Evolutionary conservation across 805 yeast genomes (phyloP), one percentile per base, ranked within the genome.

Genomic region (Komagataella phaffii): DNA sequence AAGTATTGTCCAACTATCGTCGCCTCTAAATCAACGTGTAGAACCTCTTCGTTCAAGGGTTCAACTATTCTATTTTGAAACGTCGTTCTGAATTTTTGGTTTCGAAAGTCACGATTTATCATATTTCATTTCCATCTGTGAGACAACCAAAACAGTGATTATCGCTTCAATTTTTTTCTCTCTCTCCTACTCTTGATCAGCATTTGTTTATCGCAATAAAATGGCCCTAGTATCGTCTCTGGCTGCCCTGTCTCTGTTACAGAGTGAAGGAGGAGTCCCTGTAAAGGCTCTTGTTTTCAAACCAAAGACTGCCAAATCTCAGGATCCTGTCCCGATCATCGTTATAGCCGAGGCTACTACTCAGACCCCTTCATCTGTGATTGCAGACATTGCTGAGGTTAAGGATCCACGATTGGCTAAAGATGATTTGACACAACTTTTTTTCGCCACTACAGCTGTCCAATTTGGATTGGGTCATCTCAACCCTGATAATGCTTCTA

Each of bases 351-450:
- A 83, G 53, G 77, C 77, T 40, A 59, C 81, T 2, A 85, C 95
- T 4, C 71, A 73, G 48, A 87, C 96, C 40, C 87, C 95, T 49
- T 67, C 84, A 3, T 71, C 74, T 18, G 62, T 74, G 44, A 75
- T 88, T 57, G 90, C 95, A 52, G 71, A 74, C 52, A 74, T 79
- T 46, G 84, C 88, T 10, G 74, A 71, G 47, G 85, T 77, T 50
- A 88, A 88, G 68, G 96, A 88, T 54, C 95, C 95, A 57, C 79
- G 96, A 68, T 72, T 88, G 60, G 96, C 96, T 50, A 82, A 82
- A 58, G 90, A 85, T 56, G 96, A 84, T 52, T 73, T 88, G 58
- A 82, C 88, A 49, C 71, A 73, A 55, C 79, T 80, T 59, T 77
- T 83, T 60, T 84, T 85, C 56, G 68, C 71, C 44, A 70, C 74